Percentiles rank a stretch among this genome's conserved stretches.
Evolutionary conservation across 2,329 filamentous ascomycete species (phyloP).

Genomic region (Calonectria henricotiae): DNA sequence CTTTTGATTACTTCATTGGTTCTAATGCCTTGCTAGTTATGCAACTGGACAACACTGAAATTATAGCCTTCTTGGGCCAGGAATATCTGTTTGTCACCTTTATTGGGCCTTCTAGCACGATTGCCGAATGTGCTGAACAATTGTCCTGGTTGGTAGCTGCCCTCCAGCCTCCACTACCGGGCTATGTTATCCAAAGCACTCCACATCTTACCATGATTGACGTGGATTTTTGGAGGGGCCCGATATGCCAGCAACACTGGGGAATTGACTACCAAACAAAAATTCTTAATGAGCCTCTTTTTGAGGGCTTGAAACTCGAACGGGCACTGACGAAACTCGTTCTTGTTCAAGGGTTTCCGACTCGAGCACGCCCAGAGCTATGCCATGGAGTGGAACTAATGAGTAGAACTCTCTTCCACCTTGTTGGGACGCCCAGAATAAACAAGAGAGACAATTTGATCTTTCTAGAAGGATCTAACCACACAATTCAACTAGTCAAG

Average conservation of each 20-base stretch:
- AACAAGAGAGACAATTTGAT: background rate
- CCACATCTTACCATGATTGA: background rate
- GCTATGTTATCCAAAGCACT: background rate
- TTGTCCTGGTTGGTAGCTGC: conserved; percentile 3
- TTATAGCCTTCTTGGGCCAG: background rate
- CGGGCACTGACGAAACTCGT: background rate
- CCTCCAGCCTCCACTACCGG: background rate
- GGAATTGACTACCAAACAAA: background rate
- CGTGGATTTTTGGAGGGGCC: background rate
- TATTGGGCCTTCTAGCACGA: background rate
- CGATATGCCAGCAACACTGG: background rate
- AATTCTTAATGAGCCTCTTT: background rate
- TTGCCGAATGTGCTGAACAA: conserved; percentile 20
- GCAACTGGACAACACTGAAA: background rate
- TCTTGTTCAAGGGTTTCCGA: conserved; percentile 12
- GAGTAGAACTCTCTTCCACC: background rate
- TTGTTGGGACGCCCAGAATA: background rate
- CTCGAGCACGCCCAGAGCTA: background rate
- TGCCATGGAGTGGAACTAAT: background rate
- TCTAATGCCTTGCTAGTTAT: background rate
- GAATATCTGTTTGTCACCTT: background rate
- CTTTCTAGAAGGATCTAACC: background rate
- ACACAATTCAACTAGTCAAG: background rate
- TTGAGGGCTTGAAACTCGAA: background rate
- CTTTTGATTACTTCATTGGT: background rate